Evolutionary conservation across 345 rosid species (phyloP).

Genomic region (Moricandia arvensis): DNA sequence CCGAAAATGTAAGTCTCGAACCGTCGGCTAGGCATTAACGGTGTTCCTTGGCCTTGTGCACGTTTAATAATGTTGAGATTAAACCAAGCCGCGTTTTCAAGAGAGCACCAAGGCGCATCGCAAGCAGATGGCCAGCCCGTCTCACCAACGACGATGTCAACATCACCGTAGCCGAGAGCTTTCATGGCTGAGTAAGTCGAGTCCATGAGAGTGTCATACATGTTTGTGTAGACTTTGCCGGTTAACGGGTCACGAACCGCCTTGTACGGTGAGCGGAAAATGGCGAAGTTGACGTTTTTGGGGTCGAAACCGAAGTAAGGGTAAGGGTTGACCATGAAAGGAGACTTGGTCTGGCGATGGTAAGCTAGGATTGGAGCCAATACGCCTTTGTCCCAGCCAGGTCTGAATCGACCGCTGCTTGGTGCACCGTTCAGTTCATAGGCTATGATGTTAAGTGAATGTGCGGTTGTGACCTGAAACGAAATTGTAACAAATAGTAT

Average conservation of each 20-base stretch:
- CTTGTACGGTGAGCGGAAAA: constrained; percentile 49
- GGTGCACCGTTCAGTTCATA: constrained; percentile 44
- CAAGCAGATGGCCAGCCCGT: constrained; percentile 88
- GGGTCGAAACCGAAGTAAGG: constrained; percentile 68
- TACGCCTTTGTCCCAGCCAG: constrained; percentile 42
- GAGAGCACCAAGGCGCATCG: constrained; percentile 50
- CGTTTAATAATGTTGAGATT: constrained; percentile 52
- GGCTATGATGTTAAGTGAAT: constrained; percentile 56
- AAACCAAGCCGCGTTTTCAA: constrained; percentile 56
- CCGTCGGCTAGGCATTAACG: constrained; percentile 67
- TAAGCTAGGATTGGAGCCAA: constrained; percentile 68
- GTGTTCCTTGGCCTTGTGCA: constrained; percentile 63
- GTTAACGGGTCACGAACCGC: constrained; percentile 57
- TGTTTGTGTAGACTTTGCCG: constrained; percentile 60
- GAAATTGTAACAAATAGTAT: constrained; percentile 2
- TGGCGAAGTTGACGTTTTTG: constrained; percentile 42
- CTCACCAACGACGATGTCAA: constrained; percentile 63
- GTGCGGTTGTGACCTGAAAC: constrained; percentile 70
- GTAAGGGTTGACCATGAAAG: constrained; percentile 76
- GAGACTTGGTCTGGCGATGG: constrained; percentile 65
- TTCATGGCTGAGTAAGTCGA: constrained; percentile 70
- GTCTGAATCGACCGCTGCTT: constrained; percentile 56
- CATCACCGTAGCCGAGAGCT: constrained; percentile 62
- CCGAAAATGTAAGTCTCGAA: constrained; percentile 77
- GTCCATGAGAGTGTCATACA: constrained; percentile 67